Conservation (phyloP, 176 grass and related monocot genomes). For the Oryza coarctata region DNA sequence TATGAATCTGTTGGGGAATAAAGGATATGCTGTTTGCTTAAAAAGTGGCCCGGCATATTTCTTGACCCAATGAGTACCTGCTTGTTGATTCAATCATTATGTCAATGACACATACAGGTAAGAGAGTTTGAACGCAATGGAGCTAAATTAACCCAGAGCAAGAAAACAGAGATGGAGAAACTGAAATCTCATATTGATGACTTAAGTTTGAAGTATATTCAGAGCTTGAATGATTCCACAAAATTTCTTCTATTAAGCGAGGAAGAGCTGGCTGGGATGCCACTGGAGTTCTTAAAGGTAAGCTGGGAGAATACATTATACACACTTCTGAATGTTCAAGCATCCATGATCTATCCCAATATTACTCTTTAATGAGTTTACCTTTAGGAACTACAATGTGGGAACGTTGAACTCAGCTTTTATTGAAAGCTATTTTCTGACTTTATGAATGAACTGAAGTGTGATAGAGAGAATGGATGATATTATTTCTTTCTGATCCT, state of each 20-base stretch:
- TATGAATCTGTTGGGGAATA: neutral
- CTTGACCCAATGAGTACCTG: slow-evolving; percentile 1
- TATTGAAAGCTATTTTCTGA: slow-evolving; percentile 17
- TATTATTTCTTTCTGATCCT: slow-evolving; percentile 16
- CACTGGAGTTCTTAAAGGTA: slow-evolving; percentile 82
- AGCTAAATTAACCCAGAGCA: slow-evolving; percentile 62
- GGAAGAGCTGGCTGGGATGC: slow-evolving; percentile 82
- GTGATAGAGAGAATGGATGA: slow-evolving; percentile 1
- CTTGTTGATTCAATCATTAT: slow-evolving; percentile 50
- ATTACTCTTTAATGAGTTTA: slow-evolving; percentile 21
- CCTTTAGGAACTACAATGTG: slow-evolving; percentile 5
- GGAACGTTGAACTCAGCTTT: neutral
- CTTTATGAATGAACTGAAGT: slow-evolving; percentile 32
- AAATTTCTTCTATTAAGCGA: slow-evolving; percentile 72
- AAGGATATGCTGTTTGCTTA: neutral
- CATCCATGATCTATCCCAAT: neutral
- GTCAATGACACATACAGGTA: slow-evolving; percentile 56
- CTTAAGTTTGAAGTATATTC: slow-evolving; percentile 78
- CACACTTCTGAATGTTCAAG: slow-evolving; percentile 11
- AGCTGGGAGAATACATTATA: slow-evolving; percentile 15
- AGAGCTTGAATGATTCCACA: slow-evolving; percentile 63
- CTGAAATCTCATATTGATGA: slow-evolving; percentile 69
- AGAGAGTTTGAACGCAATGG: slow-evolving; percentile 90
- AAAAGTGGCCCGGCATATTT: neutral
- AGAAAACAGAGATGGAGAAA: slow-evolving; percentile 82